A percentile compares a stretch with the other conserved stretches of the same genome.
Evolutionary conservation across 2,329 filamentous ascomycete genomes (phyloP).

Genomic region (Xylaria hypoxylon): DNA sequence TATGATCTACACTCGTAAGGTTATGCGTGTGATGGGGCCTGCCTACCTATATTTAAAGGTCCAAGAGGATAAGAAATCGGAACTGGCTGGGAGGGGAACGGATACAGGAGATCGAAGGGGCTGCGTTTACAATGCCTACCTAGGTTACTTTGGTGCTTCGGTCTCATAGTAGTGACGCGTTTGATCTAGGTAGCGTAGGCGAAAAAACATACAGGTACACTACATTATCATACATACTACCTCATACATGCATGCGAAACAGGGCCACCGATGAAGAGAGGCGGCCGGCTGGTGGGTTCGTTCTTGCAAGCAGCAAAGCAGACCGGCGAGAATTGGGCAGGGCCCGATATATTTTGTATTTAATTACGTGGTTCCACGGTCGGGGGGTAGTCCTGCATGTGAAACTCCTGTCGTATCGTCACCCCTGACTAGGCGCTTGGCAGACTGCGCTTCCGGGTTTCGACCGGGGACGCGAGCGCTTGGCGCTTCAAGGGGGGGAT

Average conservation of each 20-base stretch:
- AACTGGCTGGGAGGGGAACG: neutral
- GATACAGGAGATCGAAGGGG: constrained; percentile 9
- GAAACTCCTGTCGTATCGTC: constrained; percentile 22
- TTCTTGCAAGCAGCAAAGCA: too few relatives aligned
- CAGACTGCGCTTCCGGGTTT: constrained; percentile 10
- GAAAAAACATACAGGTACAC: too few relatives aligned
- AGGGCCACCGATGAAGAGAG: constrained; percentile 11
- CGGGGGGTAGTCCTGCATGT: constrained; percentile 2
- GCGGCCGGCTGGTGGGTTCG: constrained; percentile 2
- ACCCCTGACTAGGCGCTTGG: constrained; percentile 29
- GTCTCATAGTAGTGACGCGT: constrained; percentile 13
- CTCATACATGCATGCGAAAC: neutral
- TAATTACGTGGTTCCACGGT: constrained; percentile 1
- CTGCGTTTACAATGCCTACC: neutral
- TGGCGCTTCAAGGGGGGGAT: constrained; percentile 20
- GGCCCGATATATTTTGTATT: neutral
- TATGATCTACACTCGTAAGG: constrained; percentile 14
- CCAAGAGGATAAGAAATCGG: neutral
- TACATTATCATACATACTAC: neutral
- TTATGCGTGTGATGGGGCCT: constrained; percentile 9
- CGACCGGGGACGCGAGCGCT: constrained; percentile 20
- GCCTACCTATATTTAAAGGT: constrained; percentile 10
- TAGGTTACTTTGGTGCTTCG: neutral
- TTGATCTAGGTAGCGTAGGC: constrained; percentile 23
- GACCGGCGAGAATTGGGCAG: neutral